Percentiles rank a stretch among this genome's conserved stretches.
These are phyloP conservation scores for Wickerhamomyces ciferrii DNA, from an alignment of 805 yeast species.

Conservation along the genomic window DNA sequence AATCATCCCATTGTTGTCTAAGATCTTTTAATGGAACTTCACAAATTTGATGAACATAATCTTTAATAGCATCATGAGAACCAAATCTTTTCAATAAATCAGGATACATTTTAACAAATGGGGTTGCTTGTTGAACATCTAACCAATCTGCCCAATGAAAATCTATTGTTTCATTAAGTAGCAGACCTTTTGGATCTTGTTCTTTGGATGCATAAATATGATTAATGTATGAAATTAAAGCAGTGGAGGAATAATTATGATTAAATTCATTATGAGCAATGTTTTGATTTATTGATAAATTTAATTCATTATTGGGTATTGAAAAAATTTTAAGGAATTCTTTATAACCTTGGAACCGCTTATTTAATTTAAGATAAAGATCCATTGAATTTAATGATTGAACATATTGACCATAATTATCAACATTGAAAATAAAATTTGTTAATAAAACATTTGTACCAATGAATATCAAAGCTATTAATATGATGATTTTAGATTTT, in stretches of 20 bases:
- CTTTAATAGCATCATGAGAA: conserved; percentile 9
- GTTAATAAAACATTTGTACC: neutral
- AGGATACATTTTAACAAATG: conserved; percentile 23
- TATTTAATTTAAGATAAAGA: too few species aligned
- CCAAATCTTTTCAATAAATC: conserved; percentile 1
- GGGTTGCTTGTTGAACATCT: conserved; percentile 20
- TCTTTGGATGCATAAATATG: conserved; percentile 7
- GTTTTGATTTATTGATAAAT: neutral
- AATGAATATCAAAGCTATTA: neutral
- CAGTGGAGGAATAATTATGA: neutral
- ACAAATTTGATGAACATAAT: conserved; percentile 8
- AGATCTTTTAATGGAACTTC: neutral
- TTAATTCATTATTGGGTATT: neutral
- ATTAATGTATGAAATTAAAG: neutral
- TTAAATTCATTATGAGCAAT: neutral
- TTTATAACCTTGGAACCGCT: neutral
- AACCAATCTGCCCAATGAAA: conserved; percentile 31
- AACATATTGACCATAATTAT: neutral
- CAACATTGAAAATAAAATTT: neutral
- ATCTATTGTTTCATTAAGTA: conserved; percentile 7
- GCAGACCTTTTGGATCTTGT: conserved; percentile 10
- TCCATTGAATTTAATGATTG: neutral
- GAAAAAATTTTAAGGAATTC: neutral
- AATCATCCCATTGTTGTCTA: neutral
- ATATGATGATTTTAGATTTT: neutral